Evolutionary conservation across 345 rosid genomes (phyloP).

Genomic region (Lepidium aucheri): DNA sequence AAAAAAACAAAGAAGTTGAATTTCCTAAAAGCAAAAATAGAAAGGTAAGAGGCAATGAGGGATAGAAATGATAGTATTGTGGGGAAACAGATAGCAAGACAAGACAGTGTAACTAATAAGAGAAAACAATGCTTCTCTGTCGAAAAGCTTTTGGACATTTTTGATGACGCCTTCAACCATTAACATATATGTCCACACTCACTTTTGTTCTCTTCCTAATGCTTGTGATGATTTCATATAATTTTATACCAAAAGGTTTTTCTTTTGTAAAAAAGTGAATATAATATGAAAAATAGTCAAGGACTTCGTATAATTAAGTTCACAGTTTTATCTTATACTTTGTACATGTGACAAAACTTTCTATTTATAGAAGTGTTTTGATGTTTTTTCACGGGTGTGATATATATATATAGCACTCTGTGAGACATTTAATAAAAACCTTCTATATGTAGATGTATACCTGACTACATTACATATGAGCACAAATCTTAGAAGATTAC

Average conservation of each 20-base stretch:
- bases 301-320: neutral
- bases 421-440: no score
- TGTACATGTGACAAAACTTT: neutral
- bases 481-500: neutral
- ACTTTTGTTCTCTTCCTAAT: constrained; percentile 1
- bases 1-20: no score
- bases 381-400: neutral
- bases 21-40: no score
- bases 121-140: neutral
- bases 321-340: neutral
- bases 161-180: constrained; percentile 5
- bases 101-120: constrained; percentile 9
- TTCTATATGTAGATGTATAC: no score
- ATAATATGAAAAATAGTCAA: no score
- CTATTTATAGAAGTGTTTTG: neutral
- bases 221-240: constrained; percentile 1
- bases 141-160: constrained; percentile 4
- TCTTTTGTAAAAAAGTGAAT: neutral
- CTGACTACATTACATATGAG: neutral
- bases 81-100: neutral
- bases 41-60: no score
- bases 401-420: neutral
- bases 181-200: neutral
- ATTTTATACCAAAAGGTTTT: neutral
- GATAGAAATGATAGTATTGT: neutral